These are phyloP conservation scores for Fonsecaea pedrosoi DNA, from an alignment of 2,329 filamentous ascomycete species.

Conservation along the genomic window DNA sequence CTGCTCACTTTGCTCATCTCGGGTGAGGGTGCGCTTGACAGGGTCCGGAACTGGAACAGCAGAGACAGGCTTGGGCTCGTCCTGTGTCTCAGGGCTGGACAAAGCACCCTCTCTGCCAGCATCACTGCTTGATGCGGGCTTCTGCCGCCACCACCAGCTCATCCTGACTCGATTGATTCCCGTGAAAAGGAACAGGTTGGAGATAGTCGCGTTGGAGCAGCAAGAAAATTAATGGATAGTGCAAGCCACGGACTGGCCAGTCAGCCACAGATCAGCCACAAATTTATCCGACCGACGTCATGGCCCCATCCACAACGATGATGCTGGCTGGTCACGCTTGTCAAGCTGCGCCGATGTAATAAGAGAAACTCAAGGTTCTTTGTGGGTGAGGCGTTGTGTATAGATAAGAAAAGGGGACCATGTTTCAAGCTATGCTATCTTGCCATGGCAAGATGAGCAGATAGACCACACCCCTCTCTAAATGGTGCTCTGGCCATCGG, in stretches of 20 bases:
- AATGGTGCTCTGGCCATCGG: neutral
- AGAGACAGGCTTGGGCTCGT: conserved; percentile 27
- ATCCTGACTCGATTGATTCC: conserved; percentile 42
- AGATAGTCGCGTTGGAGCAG: neutral
- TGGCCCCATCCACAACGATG: neutral
- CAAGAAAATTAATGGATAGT: conserved; percentile 1
- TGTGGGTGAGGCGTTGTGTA: neutral
- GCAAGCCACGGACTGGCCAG: conserved; percentile 8
- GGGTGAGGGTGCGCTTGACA: conserved; percentile 44
- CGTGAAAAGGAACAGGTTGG: neutral
- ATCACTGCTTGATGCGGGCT: conserved; percentile 36
- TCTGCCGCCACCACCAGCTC: conserved; percentile 56
- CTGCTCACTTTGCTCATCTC: conserved; percentile 59
- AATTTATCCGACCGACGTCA: conserved; percentile 15
- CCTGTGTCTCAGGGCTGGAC: neutral
- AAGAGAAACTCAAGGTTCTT: conserved; percentile 9
- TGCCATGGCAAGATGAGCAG: neutral
- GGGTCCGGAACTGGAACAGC: conserved; percentile 30
- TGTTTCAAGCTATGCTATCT: neutral
- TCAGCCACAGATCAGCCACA: conserved; percentile 22
- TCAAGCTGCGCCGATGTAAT: conserved; percentile 12
- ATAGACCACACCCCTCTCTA: neutral
- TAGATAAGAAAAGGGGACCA: neutral
- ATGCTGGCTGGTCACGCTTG: neutral
- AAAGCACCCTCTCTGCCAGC: conserved; percentile 10